Evolutionary conservation across 192 early-diverging fungal species (phyloP), one percentile per base, ranked within the genome.

Genomic region (Umbelopsis sp.): DNA sequence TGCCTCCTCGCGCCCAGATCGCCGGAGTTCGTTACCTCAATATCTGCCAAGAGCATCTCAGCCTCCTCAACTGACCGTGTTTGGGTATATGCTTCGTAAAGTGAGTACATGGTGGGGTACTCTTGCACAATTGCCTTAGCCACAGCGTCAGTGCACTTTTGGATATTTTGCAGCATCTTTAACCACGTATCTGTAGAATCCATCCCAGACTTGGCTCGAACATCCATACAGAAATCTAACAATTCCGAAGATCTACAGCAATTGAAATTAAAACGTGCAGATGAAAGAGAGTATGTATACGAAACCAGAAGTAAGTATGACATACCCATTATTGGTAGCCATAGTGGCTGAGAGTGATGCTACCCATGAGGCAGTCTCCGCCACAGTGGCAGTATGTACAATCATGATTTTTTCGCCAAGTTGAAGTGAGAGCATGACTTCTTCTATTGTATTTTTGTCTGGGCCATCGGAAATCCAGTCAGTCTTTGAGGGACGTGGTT

Each of bases 81-180:
- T 8, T 51, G 43, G 2, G 52, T 56, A 21, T 84, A 86, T 2
- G 68, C 72, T 0, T 82, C 77, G 20, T 81, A 82, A 17, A 86
- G 69, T 2, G 74, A 68, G 16, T 68, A 59, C 22, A 80, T 16
- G 1, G 77, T 74, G 11, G 85, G 80, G 44, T 81, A 86, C 11
- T 45, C 70, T 12, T 62, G n/a, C 2, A 59, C 72, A 5, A 86
- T 80, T 16, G 74, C 71, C 16, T 72, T 78, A 1, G 85, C 82
- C 2, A 78, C 66, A 0, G 54, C 51, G 0, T 71, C 54, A 5
- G 85, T 86, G 31, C 81, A 73, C 69, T 77, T 70, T 38, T 81
- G 80, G 5, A 86, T 76, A 51, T 82, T 77, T 65, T 84, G 77
- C 8, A 86, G 71, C 73, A 77, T 80, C 52, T 74, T 75, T 11